Evolutionary conservation across 371 early-diverging fungal genomes (phyloP), one percentile per base, ranked within the genome.

Genomic region (Syncephalis fuscata): DNA sequence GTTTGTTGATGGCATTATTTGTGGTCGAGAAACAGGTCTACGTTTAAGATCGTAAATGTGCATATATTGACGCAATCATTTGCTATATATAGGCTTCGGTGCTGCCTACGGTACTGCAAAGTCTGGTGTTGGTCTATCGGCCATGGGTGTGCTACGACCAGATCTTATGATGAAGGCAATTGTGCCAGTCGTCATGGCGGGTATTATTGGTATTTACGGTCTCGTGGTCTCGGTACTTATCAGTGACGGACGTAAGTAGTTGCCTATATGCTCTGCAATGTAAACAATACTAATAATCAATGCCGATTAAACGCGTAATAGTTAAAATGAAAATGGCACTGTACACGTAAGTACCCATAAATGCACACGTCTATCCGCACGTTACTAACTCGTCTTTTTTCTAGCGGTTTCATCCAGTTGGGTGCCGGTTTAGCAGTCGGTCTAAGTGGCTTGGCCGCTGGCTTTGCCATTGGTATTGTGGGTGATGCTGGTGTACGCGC

Each of bases 71-170:
- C n/a, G n/a, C n/a, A n/a, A n/a, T n/a, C n/a, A n/a, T n/a, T n/a
- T n/a, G n/a, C n/a, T n/a, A n/a, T n/a, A 32, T 39, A 19, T 61
- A 84, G 87, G 81, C 60, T 74, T 90, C 56, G 91, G 91, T 43
- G 90, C 91, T 48, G 91, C 90, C 27, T 89, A 89, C 59, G 91
- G 91, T 48, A 90, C 91, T 38, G 85, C 91, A 50, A 89, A 82
- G 65, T 77, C 90, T 26, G 91, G 91, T 52, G 79, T 88, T 19
- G 89, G 91, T 54, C 76, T 90, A 52, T 74, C 84, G 39, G 83
- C 80, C 51, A 85, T 89, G 71, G 88, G 89, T 63, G 77, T 84
- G 22, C 73, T 87, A 52, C 79, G 83, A 26, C 91, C 91, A 50
- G 89, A 90, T 50, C 63, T 89, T 40, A 83, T 88, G 47, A 84